Evolutionary conservation across 2,329 filamentous ascomycete genomes (phyloP), one percentile per base, ranked within the genome.

Genomic region (Hortaea werneckii): DNA sequence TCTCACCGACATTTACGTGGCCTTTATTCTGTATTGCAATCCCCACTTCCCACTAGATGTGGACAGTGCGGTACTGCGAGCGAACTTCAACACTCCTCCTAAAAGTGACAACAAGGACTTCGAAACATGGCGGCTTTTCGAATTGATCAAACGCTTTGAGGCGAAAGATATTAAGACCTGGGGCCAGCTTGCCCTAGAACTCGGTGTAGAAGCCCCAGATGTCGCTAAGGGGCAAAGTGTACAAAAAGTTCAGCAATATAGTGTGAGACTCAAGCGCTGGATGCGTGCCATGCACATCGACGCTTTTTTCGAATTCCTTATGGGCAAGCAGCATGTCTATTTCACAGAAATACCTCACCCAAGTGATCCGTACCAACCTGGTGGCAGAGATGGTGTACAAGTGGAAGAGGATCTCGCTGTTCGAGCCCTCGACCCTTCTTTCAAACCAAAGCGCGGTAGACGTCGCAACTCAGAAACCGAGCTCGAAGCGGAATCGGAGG

Each of bases 221-320:
- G 73, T 80, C 26, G 80, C 84, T 48, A 92, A 90, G 63, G 85
- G 87, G 27, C 62, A 63, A 41, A 94, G 87, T 63, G 82, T 85
- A 1, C 90, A 95, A 62, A 95, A 95, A 65, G 84, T 95, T 47
- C 87, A 94, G 63, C 89, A 95, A 64, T 95, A 95, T 70, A 87
- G 87, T 38, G 89, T 95, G 40, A 78, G 89, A 48, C 70, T 95
- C 47, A 95, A 95, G 49, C 82, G 90, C 60, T 95, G 89, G 89
- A 92, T 95, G 86, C 87, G 87, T 62, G 89, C 88, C 5, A 90
- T 94, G 84, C 89, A 95, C 63, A 80, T 95, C 43, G 87, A 94
- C 71, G 85, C 87, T 8, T 95, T 95, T 63, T 95, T 95, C 59
- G 87, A 94, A 62, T 95, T 87, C 62, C 78, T 94, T 13, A 74